Percentiles rank a stretch among this genome's conserved stretches.
phyloP scores from a whole-genome alignment of 2,329 filamentous ascomycete genomes.

The Raffaelea arxii region DNA sequence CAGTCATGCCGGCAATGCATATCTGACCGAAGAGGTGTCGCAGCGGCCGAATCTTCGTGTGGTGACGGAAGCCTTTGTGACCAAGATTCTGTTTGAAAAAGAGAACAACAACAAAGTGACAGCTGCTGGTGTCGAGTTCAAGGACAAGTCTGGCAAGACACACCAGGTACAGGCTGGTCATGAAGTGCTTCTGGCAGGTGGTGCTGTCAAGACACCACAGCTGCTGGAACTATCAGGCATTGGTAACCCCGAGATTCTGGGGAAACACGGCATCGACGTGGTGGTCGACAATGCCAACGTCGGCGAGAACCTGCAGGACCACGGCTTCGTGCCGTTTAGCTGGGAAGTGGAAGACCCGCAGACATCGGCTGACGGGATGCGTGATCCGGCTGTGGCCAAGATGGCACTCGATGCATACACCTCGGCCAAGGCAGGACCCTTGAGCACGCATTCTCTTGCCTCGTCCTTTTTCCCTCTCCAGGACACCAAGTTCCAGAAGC shows the following conservation, averaged over 20 bases:
- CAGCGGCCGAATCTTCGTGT: background rate
- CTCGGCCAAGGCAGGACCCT: constrained; percentile 13
- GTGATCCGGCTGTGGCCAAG: constrained; percentile 15
- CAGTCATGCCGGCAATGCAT: constrained; percentile 1
- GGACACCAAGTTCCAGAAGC: background rate
- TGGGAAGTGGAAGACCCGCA: constrained; percentile 25
- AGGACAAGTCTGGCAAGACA: background rate
- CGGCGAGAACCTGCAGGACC: constrained; percentile 36
- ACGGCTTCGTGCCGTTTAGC: constrained; percentile 21
- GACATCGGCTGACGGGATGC: constrained; percentile 21
- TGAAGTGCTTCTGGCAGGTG: constrained; percentile 33
- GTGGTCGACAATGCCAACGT: constrained; percentile 32
- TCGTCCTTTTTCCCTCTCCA: background rate
- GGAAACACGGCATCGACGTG: constrained; percentile 25
- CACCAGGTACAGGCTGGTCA: background rate
- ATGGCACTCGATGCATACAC: constrained; percentile 18
- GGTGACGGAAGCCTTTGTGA: constrained; percentile 1
- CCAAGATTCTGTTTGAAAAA: background rate
- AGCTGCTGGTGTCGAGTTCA: constrained; percentile 1
- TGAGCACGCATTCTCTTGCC: background rate
- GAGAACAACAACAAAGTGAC: background rate
- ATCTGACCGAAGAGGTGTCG: background rate
- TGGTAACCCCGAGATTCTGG: constrained; percentile 28
- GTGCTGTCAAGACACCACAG: constrained; percentile 26
- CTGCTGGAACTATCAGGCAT: constrained; percentile 26